Base-by-base conservation (phyloP, 1,139 yeast species). In the Kluyveromyces sp. region DNA sequence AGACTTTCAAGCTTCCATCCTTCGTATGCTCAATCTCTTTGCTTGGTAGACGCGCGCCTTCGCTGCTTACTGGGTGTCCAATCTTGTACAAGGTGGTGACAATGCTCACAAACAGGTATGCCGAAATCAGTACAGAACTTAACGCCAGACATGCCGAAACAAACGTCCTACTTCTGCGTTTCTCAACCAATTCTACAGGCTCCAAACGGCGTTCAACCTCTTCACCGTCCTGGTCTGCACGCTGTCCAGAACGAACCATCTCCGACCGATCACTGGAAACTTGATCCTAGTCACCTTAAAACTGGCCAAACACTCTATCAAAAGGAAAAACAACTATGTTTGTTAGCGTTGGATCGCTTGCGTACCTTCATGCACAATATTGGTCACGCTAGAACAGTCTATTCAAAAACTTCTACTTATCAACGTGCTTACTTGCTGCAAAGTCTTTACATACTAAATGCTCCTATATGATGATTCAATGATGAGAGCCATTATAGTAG, bases 1-100 rank as follows among this genome's bases (percentile, higher is more conserved):
- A 59, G 2, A 73, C 57, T 41, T 57, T 57, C 33, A 48, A 33
- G 11, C 39, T 33, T 2, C 61, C 62, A 44, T 55, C 52, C 2
- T 45, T 38, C 19, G 36, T 38, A 30, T 11, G 13, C 8, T 30
- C 36, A 2, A 28, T 8, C 12, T 29, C 33, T 17, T 12, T 17
- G 26, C 9, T 28, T 11, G 38, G 38, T 11, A 26, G 11, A 7
- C 38, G 22, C n/a, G 17, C 15, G 13, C 12, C 36, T 17, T 13
- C 19, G 12, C 26, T 18, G 11, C 18, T 32, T 4, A 4, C 18
- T 15, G 19, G 18, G 11, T 15, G 16, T 18, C 18, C 20, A 16
- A 29, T 15, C 15, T n/a, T 11, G 30, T 13, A 6, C 18, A 35
- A 6, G 4, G 38, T 20, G 6, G 19, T 20, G n/a, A 35, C 31